Evolutionary conservation across 306 rosid species (phyloP).

Genomic region (Senna siamea): DNA sequence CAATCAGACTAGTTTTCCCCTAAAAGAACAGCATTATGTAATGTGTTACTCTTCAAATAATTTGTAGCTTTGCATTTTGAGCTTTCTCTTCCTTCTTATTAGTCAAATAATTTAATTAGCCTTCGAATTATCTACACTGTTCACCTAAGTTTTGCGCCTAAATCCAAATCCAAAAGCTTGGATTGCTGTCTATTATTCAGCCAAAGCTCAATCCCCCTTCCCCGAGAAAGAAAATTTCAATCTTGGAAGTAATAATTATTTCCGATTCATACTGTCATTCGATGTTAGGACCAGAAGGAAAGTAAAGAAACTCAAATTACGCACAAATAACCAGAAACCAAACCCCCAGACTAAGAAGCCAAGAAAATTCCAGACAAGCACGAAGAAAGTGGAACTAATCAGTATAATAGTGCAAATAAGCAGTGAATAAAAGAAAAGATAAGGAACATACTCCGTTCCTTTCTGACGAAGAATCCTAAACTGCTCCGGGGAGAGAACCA

Average conservation of each 20-base stretch:
- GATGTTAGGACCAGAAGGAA: neutral
- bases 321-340: neutral
- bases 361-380: neutral
- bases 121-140: neutral
- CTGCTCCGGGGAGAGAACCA: slow-evolving; percentile 80
- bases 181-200: neutral
- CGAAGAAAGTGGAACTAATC: neutral
- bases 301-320: neutral
- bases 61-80: neutral
- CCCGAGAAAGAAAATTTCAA: neutral
- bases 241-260: neutral
- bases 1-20: neutral
- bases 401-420: neutral
- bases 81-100: neutral
- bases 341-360: neutral
- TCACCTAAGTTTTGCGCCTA: neutral
- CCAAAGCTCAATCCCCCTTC: neutral
- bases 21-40: neutral
- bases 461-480: slow-evolving; percentile 82
- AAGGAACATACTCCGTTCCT: slow-evolving; percentile 67
- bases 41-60: neutral
- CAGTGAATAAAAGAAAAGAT: neutral
- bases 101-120: neutral
- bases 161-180: slow-evolving; percentile 2
- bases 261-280: neutral